Base-by-base conservation (phyloP, 176 grass and related monocot genomes). In the Aegilops sharonensis region DNA sequence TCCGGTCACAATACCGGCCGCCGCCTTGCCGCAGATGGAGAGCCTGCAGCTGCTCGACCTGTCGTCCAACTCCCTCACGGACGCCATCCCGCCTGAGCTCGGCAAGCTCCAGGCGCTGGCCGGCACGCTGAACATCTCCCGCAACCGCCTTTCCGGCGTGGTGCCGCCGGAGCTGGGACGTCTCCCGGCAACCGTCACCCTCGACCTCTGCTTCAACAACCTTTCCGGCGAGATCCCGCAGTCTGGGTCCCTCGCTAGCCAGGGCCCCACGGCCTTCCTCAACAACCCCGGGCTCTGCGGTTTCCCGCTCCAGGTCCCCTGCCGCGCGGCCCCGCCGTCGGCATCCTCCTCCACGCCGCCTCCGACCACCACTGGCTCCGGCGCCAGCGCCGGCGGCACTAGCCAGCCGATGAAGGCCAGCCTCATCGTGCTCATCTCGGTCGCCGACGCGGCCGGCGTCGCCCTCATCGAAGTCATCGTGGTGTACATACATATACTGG, bases 211-310 rank as follows among this genome's bases (percentile, higher is more conserved):
- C 5, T 97, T 94, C 82, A 97, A 97, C 83, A 90, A 91, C 74
- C 95, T 97, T 25, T 92, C 95, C 9, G 95, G 95, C 24, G 95
- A 94, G 89, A 97, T 97, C 78, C 95, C 92, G 45, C 89, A 91
- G 67, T 54, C 56, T 0, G 90, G 95, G 3, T 94, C 95, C 3
- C 95, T 97, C 42, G 91, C 95, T 37, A 93, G 88, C 75, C 92
- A 97, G 81, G 89, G 89, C 7, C 92, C 92, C 2, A 94, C 92
- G 32, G 90, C 92, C 24, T 97, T 92, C 81, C 89, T 97, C 34
- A 87, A 93, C 87, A 97, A 97, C 70, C 81, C 84, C 10, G 87
- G 70, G 2, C 82, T 97, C 67, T 97, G 92, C 75, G 92, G 92
- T 11, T 97, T 93, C 82, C 95, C 95, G 27, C 95, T 97, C 50